Evolutionary conservation across 345 rosid species (phyloP).

Genomic region (Euphorbia lathyris): DNA sequence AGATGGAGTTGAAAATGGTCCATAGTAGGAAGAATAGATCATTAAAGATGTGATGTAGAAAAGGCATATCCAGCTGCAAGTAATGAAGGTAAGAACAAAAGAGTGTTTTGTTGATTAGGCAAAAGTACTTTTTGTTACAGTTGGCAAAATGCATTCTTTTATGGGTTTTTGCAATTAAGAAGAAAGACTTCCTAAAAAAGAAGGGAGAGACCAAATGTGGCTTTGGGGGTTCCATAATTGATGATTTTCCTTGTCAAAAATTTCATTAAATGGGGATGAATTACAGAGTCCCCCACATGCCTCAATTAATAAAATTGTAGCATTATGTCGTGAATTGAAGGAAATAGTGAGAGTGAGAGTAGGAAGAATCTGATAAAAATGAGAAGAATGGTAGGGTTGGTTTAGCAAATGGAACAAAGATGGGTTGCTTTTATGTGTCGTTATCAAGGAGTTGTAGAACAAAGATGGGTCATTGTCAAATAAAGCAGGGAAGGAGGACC

Average conservation of each 20-base stretch:
- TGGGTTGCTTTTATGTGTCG: conserved; percentile 6
- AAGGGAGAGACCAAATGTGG: conserved; percentile 4
- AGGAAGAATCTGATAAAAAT: too few relatives aligned
- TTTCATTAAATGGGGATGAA: too few relatives aligned
- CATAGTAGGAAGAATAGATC: conserved; percentile 9
- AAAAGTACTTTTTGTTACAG: conserved; percentile 10
- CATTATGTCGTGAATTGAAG: too few relatives aligned
- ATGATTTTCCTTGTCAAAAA: too few relatives aligned
- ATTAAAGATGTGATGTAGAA: conserved; percentile 21
- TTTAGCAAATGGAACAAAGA: background rate
- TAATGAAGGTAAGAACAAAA: conserved; percentile 7
- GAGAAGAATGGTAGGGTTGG: too few relatives aligned
- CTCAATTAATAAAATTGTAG: too few relatives aligned
- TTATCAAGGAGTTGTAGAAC: conserved; percentile 2
- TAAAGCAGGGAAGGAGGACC: conserved; percentile 13
- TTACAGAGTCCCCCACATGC: too few relatives aligned
- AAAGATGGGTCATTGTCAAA: background rate
- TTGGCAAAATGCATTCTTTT: conserved; percentile 6
- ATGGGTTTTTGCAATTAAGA: conserved; percentile 12
- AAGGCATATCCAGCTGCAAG: conserved; percentile 7
- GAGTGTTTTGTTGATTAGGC: conserved; percentile 4
- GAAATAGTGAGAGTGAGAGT: background rate
- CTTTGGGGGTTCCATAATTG: background rate
- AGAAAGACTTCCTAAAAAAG: conserved; percentile 12
- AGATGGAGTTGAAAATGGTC: background rate